A percentile compares a stretch with the other conserved stretches of the same genome.
Evolutionary conservation across 495 filamentous ascomycete genomes (phyloP).

Genomic region (Tuber melanosporum): DNA sequence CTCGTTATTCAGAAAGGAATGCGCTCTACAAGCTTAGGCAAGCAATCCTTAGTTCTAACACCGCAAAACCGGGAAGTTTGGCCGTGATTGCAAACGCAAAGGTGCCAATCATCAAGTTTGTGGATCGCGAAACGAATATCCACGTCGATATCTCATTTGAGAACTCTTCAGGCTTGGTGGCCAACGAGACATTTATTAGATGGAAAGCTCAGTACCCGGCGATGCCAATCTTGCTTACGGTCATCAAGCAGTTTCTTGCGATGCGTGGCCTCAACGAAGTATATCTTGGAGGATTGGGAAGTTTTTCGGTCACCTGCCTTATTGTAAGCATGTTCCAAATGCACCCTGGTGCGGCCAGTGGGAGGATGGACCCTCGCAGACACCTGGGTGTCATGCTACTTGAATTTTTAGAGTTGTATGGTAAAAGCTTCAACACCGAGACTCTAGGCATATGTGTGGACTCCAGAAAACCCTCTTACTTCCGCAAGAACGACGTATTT

Average conservation of each 20-base stretch:
- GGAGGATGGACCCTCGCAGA: slow-evolving; percentile 52
- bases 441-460: slow-evolving; percentile 65
- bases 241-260: slow-evolving; percentile 86
- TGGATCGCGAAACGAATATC: slow-evolving; percentile 64
- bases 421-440: slow-evolving; percentile 63
- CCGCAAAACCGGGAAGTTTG: slow-evolving; percentile 47
- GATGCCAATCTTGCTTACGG: slow-evolving; percentile 72
- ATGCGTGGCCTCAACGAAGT: slow-evolving; percentile 90
- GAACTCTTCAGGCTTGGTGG: slow-evolving; percentile 70
- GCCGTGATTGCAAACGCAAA: slow-evolving; percentile 66
- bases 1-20: slow-evolving; percentile 44
- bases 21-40: slow-evolving; percentile 48
- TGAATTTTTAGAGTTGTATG: slow-evolving; percentile 83
- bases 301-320: slow-evolving; percentile 87
- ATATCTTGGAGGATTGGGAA: slow-evolving; percentile 81
- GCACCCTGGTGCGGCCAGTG: slow-evolving; percentile 58
- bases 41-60: slow-evolving; percentile 48
- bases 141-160: slow-evolving; percentile 91
- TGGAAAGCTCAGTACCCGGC: slow-evolving; percentile 75
- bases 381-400: slow-evolving; percentile 73
- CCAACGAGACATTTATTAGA: slow-evolving; percentile 65
- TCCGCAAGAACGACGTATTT: slow-evolving; percentile 41
- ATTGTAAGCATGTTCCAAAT: slow-evolving; percentile 79
- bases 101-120: slow-evolving; percentile 88
- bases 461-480: slow-evolving; percentile 66